A percentile compares a stretch with the other conserved stretches of the same genome.
phyloP scores from a whole-genome alignment of 1,284 basidiomycete species.

The Heterobasidion irregulare region DNA sequence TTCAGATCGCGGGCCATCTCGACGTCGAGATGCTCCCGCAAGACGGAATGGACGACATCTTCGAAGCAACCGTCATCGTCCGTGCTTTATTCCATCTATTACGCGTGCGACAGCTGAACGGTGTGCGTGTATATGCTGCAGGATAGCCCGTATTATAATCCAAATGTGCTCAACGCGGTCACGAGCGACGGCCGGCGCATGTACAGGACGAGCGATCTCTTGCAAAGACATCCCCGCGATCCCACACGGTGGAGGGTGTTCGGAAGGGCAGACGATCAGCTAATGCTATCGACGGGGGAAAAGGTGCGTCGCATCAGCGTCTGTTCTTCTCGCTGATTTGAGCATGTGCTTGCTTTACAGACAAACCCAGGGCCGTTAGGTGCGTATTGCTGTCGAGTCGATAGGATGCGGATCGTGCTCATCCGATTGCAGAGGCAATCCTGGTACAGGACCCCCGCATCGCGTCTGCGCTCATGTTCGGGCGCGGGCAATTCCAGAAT shows the following conservation, averaged over 20 bases:
- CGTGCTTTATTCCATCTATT: not conserved
- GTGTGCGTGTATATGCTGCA: not conserved
- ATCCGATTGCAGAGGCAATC: constrained; percentile 20
- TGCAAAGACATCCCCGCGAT: constrained; percentile 19
- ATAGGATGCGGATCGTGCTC: not conserved
- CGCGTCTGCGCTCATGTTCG: constrained; percentile 17
- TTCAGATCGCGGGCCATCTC: constrained; percentile 4
- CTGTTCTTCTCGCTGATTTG: not conserved
- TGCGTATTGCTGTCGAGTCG: not conserved
- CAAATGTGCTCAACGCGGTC: constrained; percentile 2
- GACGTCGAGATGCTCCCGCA: constrained; percentile 6
- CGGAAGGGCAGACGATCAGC: constrained; percentile 12
- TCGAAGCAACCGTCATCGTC: constrained; percentile 9
- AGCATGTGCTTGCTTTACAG: constrained; percentile 3
- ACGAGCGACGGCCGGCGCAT: not conserved
- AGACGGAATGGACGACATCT: constrained; percentile 5
- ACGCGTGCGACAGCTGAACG: not conserved
- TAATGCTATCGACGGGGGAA: constrained; percentile 24
- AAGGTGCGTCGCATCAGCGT: constrained; percentile 15
- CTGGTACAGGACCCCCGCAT: constrained; percentile 25
- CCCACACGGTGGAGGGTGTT: constrained; percentile 16
- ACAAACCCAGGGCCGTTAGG: constrained; percentile 17
- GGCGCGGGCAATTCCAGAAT: constrained; percentile 7
- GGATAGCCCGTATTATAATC: not conserved
- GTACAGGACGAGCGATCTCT: constrained; percentile 14